A percentile compares a stretch with the other conserved stretches of the same genome.
Evolutionary conservation across 345 rosid species (phyloP).

Genomic region (Gossypium herbaceum): DNA sequence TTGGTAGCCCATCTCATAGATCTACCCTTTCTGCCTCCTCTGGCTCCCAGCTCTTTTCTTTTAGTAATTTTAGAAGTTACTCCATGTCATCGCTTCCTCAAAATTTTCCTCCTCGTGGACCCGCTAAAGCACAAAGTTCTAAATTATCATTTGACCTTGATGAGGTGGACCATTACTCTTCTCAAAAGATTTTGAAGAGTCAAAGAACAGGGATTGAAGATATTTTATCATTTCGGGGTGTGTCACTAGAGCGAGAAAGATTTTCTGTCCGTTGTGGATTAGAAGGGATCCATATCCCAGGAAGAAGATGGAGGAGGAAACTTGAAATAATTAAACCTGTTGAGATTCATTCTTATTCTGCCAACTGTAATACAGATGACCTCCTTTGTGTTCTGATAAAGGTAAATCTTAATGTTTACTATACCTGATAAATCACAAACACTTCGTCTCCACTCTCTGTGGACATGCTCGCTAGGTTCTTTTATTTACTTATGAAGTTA

Average conservation of each 20-base stretch:
- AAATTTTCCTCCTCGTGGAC: slow-evolving; percentile 46
- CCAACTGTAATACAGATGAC: slow-evolving; percentile 89
- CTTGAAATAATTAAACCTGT: slow-evolving; percentile 88
- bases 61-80: slow-evolving; percentile 87
- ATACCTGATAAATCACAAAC: not conserved
- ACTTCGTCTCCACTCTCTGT: not conserved
- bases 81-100: slow-evolving; percentile 98
- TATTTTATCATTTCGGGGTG: slow-evolving; percentile 83
- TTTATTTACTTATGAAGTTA: slow-evolving; percentile 12
- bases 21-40: slow-evolving; percentile 46
- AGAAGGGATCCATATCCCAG: slow-evolving; percentile 90
- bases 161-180: slow-evolving; percentile 64
- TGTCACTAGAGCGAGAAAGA: slow-evolving; percentile 75
- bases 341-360: slow-evolving; percentile 71
- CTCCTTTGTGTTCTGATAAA: slow-evolving; percentile 93
- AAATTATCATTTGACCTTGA: slow-evolving; percentile 72
- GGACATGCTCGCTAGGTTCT: slow-evolving; percentile 12
- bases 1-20: slow-evolving; percentile 48
- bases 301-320: slow-evolving; percentile 94
- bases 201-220: slow-evolving; percentile 51
- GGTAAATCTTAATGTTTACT: slow-evolving; percentile 33
- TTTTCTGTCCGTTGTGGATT: slow-evolving; percentile 95
- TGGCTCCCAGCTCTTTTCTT: slow-evolving; percentile 82
- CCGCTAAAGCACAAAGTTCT: slow-evolving; percentile 61
- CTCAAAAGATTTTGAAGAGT: slow-evolving; percentile 42